Conservation (phyloP, 1,284 basidiomycete genomes). For the Ustilago sp. region DNA sequence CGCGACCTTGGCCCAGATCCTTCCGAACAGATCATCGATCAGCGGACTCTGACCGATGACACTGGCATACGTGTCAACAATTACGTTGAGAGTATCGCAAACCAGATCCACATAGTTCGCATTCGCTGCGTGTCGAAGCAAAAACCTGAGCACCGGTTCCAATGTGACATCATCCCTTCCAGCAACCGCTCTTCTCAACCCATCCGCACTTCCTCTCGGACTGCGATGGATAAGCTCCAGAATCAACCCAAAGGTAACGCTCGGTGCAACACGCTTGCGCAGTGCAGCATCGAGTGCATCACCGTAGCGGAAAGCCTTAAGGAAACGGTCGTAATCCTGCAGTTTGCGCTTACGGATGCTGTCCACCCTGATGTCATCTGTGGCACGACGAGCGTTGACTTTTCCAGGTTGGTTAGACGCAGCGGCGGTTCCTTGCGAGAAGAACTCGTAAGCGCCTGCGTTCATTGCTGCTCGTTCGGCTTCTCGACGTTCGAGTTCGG, state of each 20-base stretch:
- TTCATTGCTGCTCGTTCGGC: constrained; percentile 73
- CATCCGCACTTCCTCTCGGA: constrained; percentile 75
- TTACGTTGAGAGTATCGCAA: constrained; percentile 82
- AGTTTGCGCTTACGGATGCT: constrained; percentile 79
- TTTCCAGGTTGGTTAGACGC: constrained; percentile 32
- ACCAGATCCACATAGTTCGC: constrained; percentile 90
- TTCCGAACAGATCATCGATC: constrained; percentile 85
- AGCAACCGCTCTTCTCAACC: constrained; percentile 83
- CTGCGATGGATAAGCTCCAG: constrained; percentile 88
- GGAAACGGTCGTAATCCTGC: constrained; percentile 86
- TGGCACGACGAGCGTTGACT: constrained; percentile 23
- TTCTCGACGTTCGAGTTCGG: constrained; percentile 74
- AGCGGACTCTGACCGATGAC: constrained; percentile 92
- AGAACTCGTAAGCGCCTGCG: constrained; percentile 79
- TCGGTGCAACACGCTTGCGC: constrained; percentile 56
- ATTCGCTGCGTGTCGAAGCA: constrained; percentile 87
- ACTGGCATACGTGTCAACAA: constrained; percentile 91
- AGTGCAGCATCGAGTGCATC: constrained; percentile 80
- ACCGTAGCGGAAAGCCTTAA: constrained; percentile 94
- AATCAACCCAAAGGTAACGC: constrained; percentile 87
- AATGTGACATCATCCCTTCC: constrained; percentile 94
- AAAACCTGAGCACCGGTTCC: constrained; percentile 86
- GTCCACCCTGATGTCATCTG: constrained; percentile 73
- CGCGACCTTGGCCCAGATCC: constrained; percentile 83
- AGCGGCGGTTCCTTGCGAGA: constrained; percentile 70